Evolutionary conservation across 179 eudicot species (phyloP), one percentile per base, ranked within the genome.

Genomic region (Monotropa hypopitys): DNA sequence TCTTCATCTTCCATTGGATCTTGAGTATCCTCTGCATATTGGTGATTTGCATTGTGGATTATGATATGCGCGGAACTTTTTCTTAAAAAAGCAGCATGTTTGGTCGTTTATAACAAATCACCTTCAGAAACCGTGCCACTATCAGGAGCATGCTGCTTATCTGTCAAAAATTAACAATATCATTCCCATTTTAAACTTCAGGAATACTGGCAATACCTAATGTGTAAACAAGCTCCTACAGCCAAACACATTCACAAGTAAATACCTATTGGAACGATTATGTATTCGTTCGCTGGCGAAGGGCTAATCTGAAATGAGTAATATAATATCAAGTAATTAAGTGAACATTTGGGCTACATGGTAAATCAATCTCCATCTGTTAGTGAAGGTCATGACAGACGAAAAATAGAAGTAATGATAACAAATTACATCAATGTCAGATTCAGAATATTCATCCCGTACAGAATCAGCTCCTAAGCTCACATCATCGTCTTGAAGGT

Each of bases 1-100:
- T 88, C 86, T 86, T 87, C 99, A 87, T 95, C 97, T 86, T 92
- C 99, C 47, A 45, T 85, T 38, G 88, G 87, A 86, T 95, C 97
- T 78, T 92, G 97, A 79, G 97, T 95, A 78, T 85, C 90, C 81
- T 93, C 99, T 95, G 88, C 73, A 56, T n/a, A n/a, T n/a, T n/a
- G n/a, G n/a, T n/a, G n/a, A 30, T 43, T 38, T 46, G 13, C 11
- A 16, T 28, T 54, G 61, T 15, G 18, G 8, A 18, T 43, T 43
- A 47, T 7, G 49, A 42, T 77, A 46, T 15, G n/a, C 43, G 68
- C n/a, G 18, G 42, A 30, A 63, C 33, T 47, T 4, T 38, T 4
- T 20, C n/a, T 35, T 4, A 66, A 15, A 6, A 67, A 16, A 47
- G 63, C 15, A 21, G 59, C 50, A n/a, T 6, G 4, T n/a, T 13